These are phyloP conservation scores for Cladophialophora yegresii DNA, from an alignment of 2,329 filamentous ascomycete genomes.

Conservation along the genomic window DNA sequence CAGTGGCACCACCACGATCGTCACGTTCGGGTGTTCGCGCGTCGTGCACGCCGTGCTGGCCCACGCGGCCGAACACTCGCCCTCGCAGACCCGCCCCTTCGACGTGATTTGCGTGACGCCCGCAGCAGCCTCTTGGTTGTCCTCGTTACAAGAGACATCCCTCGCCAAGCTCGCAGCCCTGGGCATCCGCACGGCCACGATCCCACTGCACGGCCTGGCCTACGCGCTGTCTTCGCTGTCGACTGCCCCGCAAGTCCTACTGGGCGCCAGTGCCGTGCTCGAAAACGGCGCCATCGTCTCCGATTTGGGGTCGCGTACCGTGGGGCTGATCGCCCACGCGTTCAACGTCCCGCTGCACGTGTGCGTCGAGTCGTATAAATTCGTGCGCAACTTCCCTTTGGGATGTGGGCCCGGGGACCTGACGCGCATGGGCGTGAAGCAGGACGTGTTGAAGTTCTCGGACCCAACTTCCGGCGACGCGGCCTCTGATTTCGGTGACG, in stretches of 20 bases:
- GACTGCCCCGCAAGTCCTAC: conserved; percentile 55
- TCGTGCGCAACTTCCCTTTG: conserved; percentile 81
- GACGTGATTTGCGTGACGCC: conserved; percentile 74
- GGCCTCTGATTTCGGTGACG: not conserved
- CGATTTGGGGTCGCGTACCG: conserved; percentile 80
- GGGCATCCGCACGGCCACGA: conserved; percentile 27
- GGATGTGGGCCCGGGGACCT: conserved; percentile 44
- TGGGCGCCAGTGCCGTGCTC: conserved; percentile 79
- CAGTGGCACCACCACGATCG: conserved; percentile 67
- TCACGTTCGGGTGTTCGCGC: conserved; percentile 85
- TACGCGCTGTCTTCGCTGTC: conserved; percentile 26
- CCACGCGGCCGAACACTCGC: conserved; percentile 53
- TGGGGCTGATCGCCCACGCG: conserved; percentile 75
- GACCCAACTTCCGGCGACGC: conserved; percentile 51
- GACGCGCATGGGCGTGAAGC: conserved; percentile 68
- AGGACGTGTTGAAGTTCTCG: conserved; percentile 74
- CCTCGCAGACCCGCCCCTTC: conserved; percentile 70
- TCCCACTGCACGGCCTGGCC: conserved; percentile 28
- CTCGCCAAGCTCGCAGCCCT: conserved; percentile 26
- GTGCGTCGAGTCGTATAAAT: conserved; percentile 94
- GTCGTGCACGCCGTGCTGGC: conserved; percentile 77
- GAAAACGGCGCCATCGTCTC: conserved; percentile 93
- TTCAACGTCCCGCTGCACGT: conserved; percentile 81
- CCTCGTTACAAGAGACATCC: conserved; percentile 2
- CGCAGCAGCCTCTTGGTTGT: conserved; percentile 33